Evolutionary conservation across 768 basidiomycete genomes (phyloP).

Genomic region (Mycena olivaceomarginata): DNA sequence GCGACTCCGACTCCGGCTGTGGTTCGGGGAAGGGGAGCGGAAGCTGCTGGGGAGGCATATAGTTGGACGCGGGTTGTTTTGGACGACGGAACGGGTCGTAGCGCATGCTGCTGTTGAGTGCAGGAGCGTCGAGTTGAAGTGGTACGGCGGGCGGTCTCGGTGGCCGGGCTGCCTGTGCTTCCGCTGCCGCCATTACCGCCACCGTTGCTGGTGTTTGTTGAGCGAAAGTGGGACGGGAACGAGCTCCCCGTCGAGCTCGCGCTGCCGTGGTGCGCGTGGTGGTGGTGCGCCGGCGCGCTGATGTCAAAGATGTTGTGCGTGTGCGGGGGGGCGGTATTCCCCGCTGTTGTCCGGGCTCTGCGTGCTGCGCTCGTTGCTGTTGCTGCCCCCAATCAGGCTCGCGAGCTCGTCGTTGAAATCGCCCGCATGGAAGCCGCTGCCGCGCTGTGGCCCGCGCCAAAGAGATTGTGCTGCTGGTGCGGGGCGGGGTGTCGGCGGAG

Average conservation of each 20-base stretch:
- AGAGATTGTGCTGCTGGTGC: constrained; percentile 50
- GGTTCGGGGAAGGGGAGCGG: constrained; percentile 53
- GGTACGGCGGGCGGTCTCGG: constrained; percentile 50
- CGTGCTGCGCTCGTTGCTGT: constrained; percentile 48
- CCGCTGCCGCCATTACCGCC: constrained; percentile 6
- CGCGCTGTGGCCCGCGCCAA: constrained; percentile 59
- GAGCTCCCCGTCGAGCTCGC: constrained; percentile 53
- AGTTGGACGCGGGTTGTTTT: not conserved
- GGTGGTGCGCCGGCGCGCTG: constrained; percentile 62
- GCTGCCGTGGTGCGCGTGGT: constrained; percentile 52
- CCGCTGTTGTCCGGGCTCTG: constrained; percentile 44
- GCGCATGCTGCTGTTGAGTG: constrained; percentile 71
- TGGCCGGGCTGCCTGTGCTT: constrained; percentile 21
- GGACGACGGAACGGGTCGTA: constrained; percentile 47
- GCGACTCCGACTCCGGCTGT: constrained; percentile 55
- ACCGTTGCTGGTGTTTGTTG: constrained; percentile 27
- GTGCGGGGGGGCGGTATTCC: constrained; percentile 57
- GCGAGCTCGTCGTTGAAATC: constrained; percentile 84
- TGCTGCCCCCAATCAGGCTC: constrained; percentile 69
- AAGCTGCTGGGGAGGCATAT: constrained; percentile 50
- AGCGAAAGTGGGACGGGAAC: constrained; percentile 53
- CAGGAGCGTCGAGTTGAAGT: constrained; percentile 71
- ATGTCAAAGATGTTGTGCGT: constrained; percentile 64
- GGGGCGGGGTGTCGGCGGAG: constrained; percentile 51
- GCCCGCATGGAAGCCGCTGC: constrained; percentile 54